Base-by-base conservation (phyloP, 176 grass and related monocot genomes). In the Eragrostis curvula region DNA sequence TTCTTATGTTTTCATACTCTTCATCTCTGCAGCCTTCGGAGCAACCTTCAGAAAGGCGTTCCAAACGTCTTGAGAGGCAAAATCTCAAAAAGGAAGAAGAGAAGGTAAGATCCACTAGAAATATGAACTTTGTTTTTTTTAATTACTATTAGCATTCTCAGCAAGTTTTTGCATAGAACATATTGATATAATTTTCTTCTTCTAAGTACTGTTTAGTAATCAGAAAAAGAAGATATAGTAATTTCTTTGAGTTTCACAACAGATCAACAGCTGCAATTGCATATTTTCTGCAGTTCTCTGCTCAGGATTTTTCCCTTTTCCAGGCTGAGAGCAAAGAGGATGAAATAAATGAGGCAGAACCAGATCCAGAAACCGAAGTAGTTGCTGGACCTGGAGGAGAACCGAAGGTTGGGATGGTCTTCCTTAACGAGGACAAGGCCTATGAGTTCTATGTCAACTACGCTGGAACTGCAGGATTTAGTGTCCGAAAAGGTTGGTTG, bases 381-480 rank as follows among this genome's bases (percentile, higher is more conserved):
- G 65, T 71, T 42, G 74, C 87, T 49, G 89, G 81, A 62, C 78
- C 85, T 50, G 91, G 91, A 76, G 87, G 87, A 70, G 91, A 94
- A 48, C 94, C 94, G 0, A 90, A 87, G 67, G 55, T 88, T 68
- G 91, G 94, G 55, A 94, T 97, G 91, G 79, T 90, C 67, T 97
- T 97, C 71, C 59, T 79, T 73, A 84, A 92, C 68, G 91, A 97
- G 89, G 89, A 94, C 51, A 90, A 88, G 41, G 94, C 94, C 29
- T 94, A 90, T 58, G 91, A 97, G 47, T 97, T 92, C 42, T 94
- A 94, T 81, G 85, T 81, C 40, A 92, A 57, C 16, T 97, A 92
- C 84, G 91, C 91, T 80, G 77, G 52, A 68, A 90, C 77, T 71
- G 61, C 73, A 85, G 94, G 91, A 49, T 94, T 97, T 72, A 94